Evolutionary conservation across 805 yeast genomes (phyloP), one percentile per base, ranked within the genome.

Genomic region (Myxozyma neglecta): DNA sequence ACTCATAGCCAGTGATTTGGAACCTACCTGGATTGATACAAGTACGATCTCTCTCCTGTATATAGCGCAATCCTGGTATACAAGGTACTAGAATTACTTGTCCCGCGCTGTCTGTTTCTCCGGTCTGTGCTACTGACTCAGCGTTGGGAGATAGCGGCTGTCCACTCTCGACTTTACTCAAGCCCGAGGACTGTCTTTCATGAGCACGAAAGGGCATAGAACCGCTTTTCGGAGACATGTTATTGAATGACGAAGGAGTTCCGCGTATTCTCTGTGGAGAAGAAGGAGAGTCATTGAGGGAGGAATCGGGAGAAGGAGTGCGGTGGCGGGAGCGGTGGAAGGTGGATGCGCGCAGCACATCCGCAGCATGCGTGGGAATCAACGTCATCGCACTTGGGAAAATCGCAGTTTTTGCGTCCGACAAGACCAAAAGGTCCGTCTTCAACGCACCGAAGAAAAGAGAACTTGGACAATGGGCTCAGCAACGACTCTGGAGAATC

Each of bases 1-100:
- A 82, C 74, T 94, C 98, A 71, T 88, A 90, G 1, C 99, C 98
- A 1, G 78, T 69, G 29, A 87, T 78, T 9, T 74, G 34, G 29
- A 39, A 11, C 7, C 34, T n/a, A 9, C 45, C 50, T 6, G 53
- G 8, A 39, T 60, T 46, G 43, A 59, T 47, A n/a, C 18, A 46
- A 11, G 48, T 36, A 32, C 52, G 36, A 6, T 43, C 20, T 20
- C 45, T 20, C 32, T 39, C 48, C 14, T 34, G 59, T 4, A 56
- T 20, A 11, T 36, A 35, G 16, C 51, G 43, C 11, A 60, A 29
- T 1, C 57, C 53, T 18, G 42, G 46, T 4, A 48, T 39, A 42
- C 42, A 52, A 3, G 64, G 60, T 9, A 60, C 60, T 3, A 60
- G 49, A 16, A 56, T 16, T 7, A 18, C 35, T n/a, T 53, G 57